A percentile compares a stretch with the other conserved stretches of the same genome.
Evolutionary conservation across 257 asterid species (phyloP).

Genomic region (Primulina tabacum): DNA sequence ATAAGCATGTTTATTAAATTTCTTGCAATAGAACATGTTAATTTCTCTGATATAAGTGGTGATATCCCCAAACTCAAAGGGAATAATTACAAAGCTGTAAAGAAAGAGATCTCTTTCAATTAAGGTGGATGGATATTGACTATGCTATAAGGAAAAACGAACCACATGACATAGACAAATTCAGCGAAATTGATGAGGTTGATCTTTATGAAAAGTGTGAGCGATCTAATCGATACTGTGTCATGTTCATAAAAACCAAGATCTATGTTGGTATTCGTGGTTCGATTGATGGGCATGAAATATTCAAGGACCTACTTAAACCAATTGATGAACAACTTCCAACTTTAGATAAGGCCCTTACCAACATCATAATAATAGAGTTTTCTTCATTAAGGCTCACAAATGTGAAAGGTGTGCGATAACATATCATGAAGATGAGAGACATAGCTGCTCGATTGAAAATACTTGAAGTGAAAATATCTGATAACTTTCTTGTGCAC

Average conservation of each 20-base stretch:
- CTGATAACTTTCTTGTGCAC: too few species aligned
- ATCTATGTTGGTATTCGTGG: neutral
- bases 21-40: too few species aligned
- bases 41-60: too few species aligned
- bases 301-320: neutral
- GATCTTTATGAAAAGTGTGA: neutral
- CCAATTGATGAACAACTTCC: neutral
- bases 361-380: neutral
- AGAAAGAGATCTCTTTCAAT: too few species aligned
- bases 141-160: constrained; percentile 1
- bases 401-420: neutral
- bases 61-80: too few species aligned
- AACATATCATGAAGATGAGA: too few species aligned
- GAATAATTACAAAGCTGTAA: too few species aligned
- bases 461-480: too few species aligned
- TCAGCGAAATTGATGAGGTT: neutral
- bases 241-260: neutral
- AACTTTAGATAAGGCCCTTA: neutral
- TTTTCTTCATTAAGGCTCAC: neutral
- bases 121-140: neutral
- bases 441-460: too few species aligned
- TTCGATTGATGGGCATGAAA: neutral
- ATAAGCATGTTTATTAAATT: too few species aligned
- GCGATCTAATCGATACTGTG: neutral
- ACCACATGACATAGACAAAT: neutral